Conservation (phyloP, 345 rosid genomes). For the Acer negundo region DNA sequence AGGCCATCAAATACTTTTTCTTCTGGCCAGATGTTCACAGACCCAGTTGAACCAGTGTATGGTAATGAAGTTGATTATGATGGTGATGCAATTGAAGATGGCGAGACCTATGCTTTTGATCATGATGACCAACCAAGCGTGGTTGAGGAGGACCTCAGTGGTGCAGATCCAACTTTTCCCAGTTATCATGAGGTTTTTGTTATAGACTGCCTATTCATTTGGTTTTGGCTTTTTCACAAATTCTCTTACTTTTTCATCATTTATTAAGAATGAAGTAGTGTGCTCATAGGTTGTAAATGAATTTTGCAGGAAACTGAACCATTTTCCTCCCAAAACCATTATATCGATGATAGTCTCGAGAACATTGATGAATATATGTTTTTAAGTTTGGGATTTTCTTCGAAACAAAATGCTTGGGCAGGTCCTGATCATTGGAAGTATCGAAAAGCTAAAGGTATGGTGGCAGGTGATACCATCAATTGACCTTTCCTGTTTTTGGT, state of each 20-base stretch:
- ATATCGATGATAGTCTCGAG: conserved; percentile 55
- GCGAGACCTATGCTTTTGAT: conserved; percentile 47
- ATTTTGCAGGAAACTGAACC: conserved; percentile 57
- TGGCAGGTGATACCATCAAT: conserved; percentile 14
- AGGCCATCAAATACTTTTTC: conserved; percentile 56
- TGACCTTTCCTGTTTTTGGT: neutral
- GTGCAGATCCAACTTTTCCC: conserved; percentile 48
- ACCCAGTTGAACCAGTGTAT: conserved; percentile 38
- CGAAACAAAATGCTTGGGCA: conserved; percentile 93
- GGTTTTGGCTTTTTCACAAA: neutral
- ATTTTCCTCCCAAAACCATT: conserved; percentile 41
- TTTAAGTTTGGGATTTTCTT: conserved; percentile 63
- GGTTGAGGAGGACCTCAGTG: conserved; percentile 49
- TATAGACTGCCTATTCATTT: conserved; percentile 1
- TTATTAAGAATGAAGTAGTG: conserved; percentile 9
- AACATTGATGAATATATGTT: conserved; percentile 67
- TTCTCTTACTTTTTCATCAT: conserved; percentile 7
- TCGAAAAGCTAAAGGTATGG: conserved; percentile 70
- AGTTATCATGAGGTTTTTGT: conserved; percentile 61
- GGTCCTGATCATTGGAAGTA: conserved; percentile 99
- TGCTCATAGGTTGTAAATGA: conserved; percentile 2
- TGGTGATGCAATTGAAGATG: conserved; percentile 54
- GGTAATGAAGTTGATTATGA: conserved; percentile 45
- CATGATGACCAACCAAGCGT: conserved; percentile 52
- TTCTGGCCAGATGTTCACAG: conserved; percentile 41